Base-by-base conservation (phyloP, 169 alveolate genomes). In the Eimeria acervulina region DNA sequence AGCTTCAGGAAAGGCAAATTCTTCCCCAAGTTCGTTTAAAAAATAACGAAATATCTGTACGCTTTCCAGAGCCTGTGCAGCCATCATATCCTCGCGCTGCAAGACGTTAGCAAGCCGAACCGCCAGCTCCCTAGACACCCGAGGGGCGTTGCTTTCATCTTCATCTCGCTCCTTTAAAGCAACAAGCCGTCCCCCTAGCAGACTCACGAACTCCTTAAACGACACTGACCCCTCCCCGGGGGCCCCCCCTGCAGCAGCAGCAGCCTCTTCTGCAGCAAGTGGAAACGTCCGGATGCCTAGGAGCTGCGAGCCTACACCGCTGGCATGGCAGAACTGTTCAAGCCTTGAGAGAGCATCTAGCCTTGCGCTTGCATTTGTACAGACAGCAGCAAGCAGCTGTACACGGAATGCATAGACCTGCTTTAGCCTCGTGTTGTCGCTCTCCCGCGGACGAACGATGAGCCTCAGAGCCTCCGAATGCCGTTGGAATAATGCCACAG, bases 391-490 rank as follows among this genome's bases (percentile, higher is more conserved):
- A 6, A 76, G 47, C 55, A 76, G 59, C 28, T 21, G 59, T 8
- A 76, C 61, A 17, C 87, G 44, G 31, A 36, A 15, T 6, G 59
- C 87, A 36, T 76, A 76, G 13, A 12, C 28, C 3, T 40, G 13
- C 36, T 76, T 76, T 40, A 38, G 61, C 1, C 13, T 3, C 5
- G 87, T 15, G 19, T 59, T 76, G 31, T 26, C 81, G 4, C 61
- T 17, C 4, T 76, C 61, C 33, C 19, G 28, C 13, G 61, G 61
- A 4, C 51, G 3, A 4, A 21, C 13, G 17, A 76, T 19, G 0
- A 33, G 33, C 0, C 87, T 26, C 28, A 76, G 59, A 12, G 87
- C 87, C 87, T 76, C 87, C 36, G 87, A 51, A 36, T 76, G 87
- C 33, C 87, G 44, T n/a, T 76, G 61, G 52, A 76, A 76, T 21